Conservation (phyloP, 179 eudicot genomes). For the Heliamphora pulchella region DNA sequence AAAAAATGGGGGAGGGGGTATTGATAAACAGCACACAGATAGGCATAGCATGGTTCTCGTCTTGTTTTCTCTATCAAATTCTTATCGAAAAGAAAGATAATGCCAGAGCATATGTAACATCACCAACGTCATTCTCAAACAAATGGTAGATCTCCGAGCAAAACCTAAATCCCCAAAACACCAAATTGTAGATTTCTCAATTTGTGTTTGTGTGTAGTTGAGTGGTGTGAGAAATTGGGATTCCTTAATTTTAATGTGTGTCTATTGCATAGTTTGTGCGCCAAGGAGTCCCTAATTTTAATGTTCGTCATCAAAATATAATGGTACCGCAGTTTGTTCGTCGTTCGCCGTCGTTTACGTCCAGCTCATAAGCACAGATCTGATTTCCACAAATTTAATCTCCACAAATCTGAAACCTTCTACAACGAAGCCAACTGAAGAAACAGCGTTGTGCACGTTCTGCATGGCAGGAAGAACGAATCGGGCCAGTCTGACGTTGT, state of each 20-base stretch:
- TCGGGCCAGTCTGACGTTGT: neutral
- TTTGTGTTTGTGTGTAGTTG: neutral
- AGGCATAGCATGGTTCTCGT: constrained; percentile 38
- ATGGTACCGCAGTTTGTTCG: no score
- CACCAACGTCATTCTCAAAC: constrained; percentile 61
- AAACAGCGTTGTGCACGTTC: constrained; percentile 21
- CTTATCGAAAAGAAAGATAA: constrained; percentile 44
- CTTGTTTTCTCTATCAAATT: constrained; percentile 43
- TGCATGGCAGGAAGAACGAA: constrained; percentile 43
- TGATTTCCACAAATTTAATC: no score
- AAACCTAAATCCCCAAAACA: constrained; percentile 1
- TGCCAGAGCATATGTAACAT: constrained; percentile 50
- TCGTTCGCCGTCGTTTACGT: no score
- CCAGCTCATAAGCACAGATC: no score
- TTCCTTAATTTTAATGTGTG: no score
- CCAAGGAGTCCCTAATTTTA: no score
- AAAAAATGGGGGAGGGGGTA: neutral
- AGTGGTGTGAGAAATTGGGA: neutral
- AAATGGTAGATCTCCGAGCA: constrained; percentile 63
- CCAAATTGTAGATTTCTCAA: neutral
- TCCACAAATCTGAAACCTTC: no score
- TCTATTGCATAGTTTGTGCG: no score
- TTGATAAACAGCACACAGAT: neutral
- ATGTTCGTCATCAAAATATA: no score
- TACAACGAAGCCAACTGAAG: constrained; percentile 12